Evolutionary conservation across 2,329 filamentous ascomycete genomes (phyloP), one percentile per base, ranked within the genome.

Genomic region (Passalora sequoiae): DNA sequence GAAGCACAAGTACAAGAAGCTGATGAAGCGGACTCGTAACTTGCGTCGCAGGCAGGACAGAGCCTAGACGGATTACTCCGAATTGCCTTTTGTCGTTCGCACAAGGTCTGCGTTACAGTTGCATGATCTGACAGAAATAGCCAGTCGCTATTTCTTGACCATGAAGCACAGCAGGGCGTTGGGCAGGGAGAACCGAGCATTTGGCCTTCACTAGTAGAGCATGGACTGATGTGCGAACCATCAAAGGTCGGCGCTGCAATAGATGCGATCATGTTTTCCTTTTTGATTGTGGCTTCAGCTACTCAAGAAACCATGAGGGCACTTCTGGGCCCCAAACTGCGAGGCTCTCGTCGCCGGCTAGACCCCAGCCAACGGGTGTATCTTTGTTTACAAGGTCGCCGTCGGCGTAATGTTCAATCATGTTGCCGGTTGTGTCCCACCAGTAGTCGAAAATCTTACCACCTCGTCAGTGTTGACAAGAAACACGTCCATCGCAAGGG

Each of bases 1-100:
- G 86, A 98, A 97, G 80, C 91, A 97, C 79, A 98, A 98, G 82
- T 95, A 95, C 71, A 97, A 96, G 89, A 98, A 98, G 80, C 75
- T 97, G 57, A 89, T 95, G 86, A 86, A 84, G 76, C 79, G 81
- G 69, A 96, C 91, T 62, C 81, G 91, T 66, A 91, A 87, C 65
- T 68, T 89, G 73, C 83, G 91, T 64, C 81, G 89, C 64, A 94
- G 89, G 73, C 74, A 92, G 60, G 87, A 66, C 46, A 48, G 58
- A 48, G 50, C 53, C 32, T 60, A 58, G 32, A 24, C n/a, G 28
- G 6, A 17, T n/a, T n/a, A n/a, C n/a, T n/a, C n/a, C n/a, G n/a
- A n/a, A n/a, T n/a, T n/a, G n/a, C n/a, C n/a, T n/a, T n/a, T n/a
- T n/a, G n/a, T n/a, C n/a, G n/a, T n/a, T n/a, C n/a, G n/a, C n/a